These are phyloP conservation scores for Fistulina hepatica DNA, from an alignment of 1,284 basidiomycete genomes.

Conservation along the genomic window DNA sequence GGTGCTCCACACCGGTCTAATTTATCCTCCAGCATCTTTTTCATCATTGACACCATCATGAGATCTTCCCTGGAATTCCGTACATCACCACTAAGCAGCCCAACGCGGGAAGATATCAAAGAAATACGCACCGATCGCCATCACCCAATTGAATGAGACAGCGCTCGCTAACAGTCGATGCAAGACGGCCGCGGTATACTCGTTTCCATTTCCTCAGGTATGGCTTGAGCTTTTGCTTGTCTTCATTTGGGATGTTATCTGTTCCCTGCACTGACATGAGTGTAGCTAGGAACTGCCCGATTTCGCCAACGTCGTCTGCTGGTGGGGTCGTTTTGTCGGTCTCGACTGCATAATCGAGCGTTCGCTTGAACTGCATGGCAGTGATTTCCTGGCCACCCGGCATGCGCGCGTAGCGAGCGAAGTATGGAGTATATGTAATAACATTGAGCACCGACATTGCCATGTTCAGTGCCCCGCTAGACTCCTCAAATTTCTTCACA, in stretches of 20 bases:
- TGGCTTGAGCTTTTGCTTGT: slow-evolving; percentile 21
- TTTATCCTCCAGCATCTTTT: slow-evolving; percentile 18
- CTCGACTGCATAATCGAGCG: slow-evolving; percentile 16
- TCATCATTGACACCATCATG: slow-evolving; percentile 19
- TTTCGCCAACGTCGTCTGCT: slow-evolving; percentile 22
- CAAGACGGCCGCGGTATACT: slow-evolving; percentile 19
- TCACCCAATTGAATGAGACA: slow-evolving; percentile 24
- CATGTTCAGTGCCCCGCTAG: too few relatives aligned
- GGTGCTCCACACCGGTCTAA: slow-evolving; percentile 23
- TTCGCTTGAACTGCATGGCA: slow-evolving; percentile 27
- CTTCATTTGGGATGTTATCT: slow-evolving; percentile 19
- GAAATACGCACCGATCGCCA: slow-evolving; percentile 20
- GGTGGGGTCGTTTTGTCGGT: slow-evolving; percentile 14
- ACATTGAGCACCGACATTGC: too few relatives aligned
- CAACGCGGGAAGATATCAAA: background rate
- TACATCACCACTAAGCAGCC: background rate
- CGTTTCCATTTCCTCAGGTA: slow-evolving; percentile 24
- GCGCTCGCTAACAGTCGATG: slow-evolving; percentile 23
- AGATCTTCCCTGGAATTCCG: slow-evolving; percentile 17
- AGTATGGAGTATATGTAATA: too few relatives aligned
- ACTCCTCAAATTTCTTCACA: too few relatives aligned
- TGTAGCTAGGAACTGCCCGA: slow-evolving; percentile 30
- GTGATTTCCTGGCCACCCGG: slow-evolving; percentile 23
- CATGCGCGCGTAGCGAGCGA: slow-evolving; percentile 26
- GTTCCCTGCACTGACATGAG: slow-evolving; percentile 29